Conservation (phyloP, 352 stramenopile species). For the Phytopythium cucurbitacearum region DNA sequence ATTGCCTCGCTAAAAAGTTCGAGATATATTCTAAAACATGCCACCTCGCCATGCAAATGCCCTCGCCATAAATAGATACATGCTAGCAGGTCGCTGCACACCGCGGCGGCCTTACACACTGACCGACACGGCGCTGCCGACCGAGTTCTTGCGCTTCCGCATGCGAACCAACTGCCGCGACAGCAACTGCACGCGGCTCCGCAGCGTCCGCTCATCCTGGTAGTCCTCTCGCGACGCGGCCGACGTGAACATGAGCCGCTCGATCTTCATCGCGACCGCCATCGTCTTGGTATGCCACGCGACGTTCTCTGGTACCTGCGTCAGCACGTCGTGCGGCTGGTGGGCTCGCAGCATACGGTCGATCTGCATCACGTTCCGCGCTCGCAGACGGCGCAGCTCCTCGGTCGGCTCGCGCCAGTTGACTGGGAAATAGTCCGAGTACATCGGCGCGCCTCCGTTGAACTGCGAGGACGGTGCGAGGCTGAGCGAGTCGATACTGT, state of each 20-base stretch:
- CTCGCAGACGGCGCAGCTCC: conserved; percentile 33
- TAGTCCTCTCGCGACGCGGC: conserved; percentile 54
- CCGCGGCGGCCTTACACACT: background rate
- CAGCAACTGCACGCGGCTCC: conserved; percentile 44
- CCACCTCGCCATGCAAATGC: too few species aligned
- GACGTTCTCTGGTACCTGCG: conserved; percentile 52
- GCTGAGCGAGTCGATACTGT: background rate
- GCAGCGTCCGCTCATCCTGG: conserved; percentile 45
- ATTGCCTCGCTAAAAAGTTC: too few species aligned
- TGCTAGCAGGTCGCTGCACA: too few species aligned
- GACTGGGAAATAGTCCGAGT: background rate
- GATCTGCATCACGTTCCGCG: conserved; percentile 39
- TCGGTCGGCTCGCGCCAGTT: conserved; percentile 24
- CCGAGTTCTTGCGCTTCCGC: conserved; percentile 54
- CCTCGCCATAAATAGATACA: too few species aligned
- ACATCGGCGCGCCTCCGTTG: background rate
- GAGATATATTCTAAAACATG: too few species aligned
- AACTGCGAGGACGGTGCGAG: background rate
- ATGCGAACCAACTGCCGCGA: conserved; percentile 53
- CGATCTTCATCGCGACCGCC: conserved; percentile 52
- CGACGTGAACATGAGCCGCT: conserved; percentile 56
- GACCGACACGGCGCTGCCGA: conserved; percentile 12
- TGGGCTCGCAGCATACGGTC: conserved; percentile 55
- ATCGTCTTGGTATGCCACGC: conserved; percentile 63
- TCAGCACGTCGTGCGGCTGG: conserved; percentile 54